Conservation (phyloP, 2,329 filamentous ascomycete species). For the Neocatenulostroma microsporum region DNA sequence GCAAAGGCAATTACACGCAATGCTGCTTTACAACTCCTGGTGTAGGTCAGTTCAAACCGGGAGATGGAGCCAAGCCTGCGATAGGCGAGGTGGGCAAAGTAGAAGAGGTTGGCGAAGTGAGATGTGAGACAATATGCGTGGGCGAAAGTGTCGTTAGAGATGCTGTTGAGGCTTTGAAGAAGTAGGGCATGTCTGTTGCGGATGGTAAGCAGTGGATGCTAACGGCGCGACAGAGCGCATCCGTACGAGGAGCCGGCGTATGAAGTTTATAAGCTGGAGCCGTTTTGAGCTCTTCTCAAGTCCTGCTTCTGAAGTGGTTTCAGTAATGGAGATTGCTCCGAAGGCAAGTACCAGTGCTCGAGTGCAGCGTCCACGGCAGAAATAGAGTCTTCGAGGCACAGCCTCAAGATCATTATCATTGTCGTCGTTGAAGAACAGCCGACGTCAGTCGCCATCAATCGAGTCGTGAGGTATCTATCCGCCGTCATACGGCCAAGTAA, state of each 20-base stretch:
- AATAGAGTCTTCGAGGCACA: no score
- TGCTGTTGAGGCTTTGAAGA: constrained; percentile 58
- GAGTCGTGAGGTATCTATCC: no score
- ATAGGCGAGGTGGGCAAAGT: constrained; percentile 52
- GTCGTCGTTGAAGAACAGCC: no score
- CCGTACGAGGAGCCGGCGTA: constrained; percentile 41
- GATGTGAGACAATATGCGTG: constrained; percentile 56
- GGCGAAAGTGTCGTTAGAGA: constrained; percentile 50
- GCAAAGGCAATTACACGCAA: constrained; percentile 37
- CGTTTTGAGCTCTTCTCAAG: no score
- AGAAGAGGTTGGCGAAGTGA: constrained; percentile 53
- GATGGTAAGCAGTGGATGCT: constrained; percentile 4
- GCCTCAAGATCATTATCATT: no score
- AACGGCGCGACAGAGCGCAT: constrained; percentile 30
- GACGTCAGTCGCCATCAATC: no score
- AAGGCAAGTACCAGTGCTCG: no score
- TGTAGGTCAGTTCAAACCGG: constrained; percentile 59
- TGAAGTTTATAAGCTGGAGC: constrained; percentile 40
- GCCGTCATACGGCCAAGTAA: no score
- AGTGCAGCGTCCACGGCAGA: no score
- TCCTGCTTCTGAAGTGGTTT: no score
- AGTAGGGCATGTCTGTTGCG: constrained; percentile 36
- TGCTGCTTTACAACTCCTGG: constrained; percentile 35
- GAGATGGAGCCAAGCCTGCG: constrained; percentile 53
- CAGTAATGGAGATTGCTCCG: no score